Conservation (phyloP, 164 flowering plant species). For the Annona cherimola region DNA sequence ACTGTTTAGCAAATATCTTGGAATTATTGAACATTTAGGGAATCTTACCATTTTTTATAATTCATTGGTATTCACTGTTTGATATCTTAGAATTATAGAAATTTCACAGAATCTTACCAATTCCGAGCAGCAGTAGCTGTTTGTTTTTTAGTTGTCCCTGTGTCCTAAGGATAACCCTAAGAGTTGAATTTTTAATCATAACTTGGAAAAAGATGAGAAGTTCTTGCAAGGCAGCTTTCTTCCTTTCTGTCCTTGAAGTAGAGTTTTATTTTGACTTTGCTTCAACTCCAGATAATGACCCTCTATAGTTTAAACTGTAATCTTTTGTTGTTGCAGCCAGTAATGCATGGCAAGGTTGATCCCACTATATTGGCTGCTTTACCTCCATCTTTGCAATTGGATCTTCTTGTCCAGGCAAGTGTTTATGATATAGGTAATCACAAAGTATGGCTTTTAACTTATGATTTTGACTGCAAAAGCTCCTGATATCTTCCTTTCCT, state of each 20-base stretch:
- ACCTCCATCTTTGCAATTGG: slow-evolving; percentile 97
- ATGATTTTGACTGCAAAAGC: not conserved
- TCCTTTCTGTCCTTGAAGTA: no score
- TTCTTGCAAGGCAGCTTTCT: not conserved
- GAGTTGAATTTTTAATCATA: no score
- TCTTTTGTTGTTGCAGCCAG: slow-evolving; percentile 49
- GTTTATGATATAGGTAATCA: not conserved
- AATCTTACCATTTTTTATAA: not conserved
- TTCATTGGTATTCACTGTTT: not conserved
- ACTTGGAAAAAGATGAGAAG: not conserved
- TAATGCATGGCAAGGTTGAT: slow-evolving; percentile 60
- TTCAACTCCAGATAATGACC: no score
- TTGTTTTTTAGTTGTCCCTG: not conserved
- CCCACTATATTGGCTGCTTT: slow-evolving; percentile 83
- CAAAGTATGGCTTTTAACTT: not conserved
- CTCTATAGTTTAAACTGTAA: no score
- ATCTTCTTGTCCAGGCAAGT: slow-evolving; percentile 87
- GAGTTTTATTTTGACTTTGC: not conserved
- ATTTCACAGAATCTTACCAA: not conserved
- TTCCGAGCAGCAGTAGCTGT: not conserved
- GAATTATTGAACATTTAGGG: not conserved
- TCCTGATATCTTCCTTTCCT: not conserved
- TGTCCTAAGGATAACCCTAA: not conserved
- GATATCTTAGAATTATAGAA: no score
- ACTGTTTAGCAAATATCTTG: no score